These are phyloP conservation scores for Coriolopsis trogii DNA, from an alignment of 1,284 basidiomycete genomes.

Conservation along the genomic window DNA sequence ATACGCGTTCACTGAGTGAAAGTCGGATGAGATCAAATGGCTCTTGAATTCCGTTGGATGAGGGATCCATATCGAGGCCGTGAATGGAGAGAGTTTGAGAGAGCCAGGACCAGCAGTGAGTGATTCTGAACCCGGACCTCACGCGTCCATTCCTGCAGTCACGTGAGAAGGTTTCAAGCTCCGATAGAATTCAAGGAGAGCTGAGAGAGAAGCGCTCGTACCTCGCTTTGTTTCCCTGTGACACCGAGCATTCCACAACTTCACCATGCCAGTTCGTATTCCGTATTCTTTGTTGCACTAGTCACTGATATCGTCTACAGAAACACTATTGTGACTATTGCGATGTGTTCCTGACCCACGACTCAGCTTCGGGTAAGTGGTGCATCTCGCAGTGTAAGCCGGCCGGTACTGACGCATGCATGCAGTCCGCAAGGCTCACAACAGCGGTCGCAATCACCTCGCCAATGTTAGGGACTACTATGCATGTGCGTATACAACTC, in stretches of 20 bases:
- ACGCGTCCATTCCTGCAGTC: too few relatives aligned
- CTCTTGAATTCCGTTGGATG: constrained; percentile 83
- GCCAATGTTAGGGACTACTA: constrained; percentile 98
- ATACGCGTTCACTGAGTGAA: constrained; percentile 94
- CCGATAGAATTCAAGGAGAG: constrained; percentile 23
- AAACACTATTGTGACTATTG: constrained; percentile 94
- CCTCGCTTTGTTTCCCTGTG: constrained; percentile 9
- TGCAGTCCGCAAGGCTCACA: constrained; percentile 95
- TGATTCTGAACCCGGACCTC: too few relatives aligned
- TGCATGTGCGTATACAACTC: constrained; percentile 66
- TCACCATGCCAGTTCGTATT: constrained; percentile 54
- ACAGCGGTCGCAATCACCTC: constrained; percentile 95
- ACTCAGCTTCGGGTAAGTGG: constrained; percentile 78
- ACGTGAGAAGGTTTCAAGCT: constrained; percentile 27
- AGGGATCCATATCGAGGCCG: constrained; percentile 61
- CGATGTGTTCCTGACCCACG: constrained; percentile 89
- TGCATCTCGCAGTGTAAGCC: background rate
- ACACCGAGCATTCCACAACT: constrained; percentile 1
- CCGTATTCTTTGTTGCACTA: background rate
- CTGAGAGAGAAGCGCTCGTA: constrained; percentile 13
- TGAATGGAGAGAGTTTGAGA: background rate
- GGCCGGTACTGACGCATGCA: constrained; percentile 20
- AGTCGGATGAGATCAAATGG: constrained; percentile 98
- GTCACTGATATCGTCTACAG: constrained; percentile 38
- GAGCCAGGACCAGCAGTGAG: background rate